phyloP scores from a whole-genome alignment of 2,329 filamentous ascomycete genomes.

The Tetracladium maxilliforme region DNA sequence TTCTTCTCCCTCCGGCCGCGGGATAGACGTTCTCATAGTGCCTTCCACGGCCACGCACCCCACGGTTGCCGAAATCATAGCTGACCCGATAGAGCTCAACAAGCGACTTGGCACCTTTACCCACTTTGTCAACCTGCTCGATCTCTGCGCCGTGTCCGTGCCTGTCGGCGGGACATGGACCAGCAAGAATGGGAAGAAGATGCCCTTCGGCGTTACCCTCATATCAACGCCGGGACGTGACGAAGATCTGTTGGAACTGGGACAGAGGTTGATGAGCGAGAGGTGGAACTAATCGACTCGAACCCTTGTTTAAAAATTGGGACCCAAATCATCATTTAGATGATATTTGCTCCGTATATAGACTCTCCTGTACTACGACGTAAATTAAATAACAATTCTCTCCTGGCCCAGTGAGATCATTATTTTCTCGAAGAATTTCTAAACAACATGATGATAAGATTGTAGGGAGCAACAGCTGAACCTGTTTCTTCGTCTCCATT shows the following conservation, averaged over 20 bases:
- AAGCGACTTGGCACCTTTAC: conserved; percentile 31
- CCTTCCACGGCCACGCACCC: conserved; percentile 31
- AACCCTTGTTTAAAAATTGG: too few relatives aligned
- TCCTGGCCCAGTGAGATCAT: too few relatives aligned
- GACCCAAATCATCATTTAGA: too few relatives aligned
- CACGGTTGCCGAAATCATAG: conserved; percentile 32
- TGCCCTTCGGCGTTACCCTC: conserved; percentile 24
- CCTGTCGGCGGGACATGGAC: conserved; percentile 11
- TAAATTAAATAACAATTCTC: too few relatives aligned
- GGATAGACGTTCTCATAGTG: conserved; percentile 29
- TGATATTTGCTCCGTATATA: too few relatives aligned
- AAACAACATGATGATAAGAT: too few relatives aligned
- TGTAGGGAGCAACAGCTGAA: too few relatives aligned
- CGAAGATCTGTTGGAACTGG: conserved; percentile 19
- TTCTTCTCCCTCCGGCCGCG: conserved; percentile 15
- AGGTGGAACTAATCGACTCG: too few relatives aligned
- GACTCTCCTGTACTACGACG: too few relatives aligned
- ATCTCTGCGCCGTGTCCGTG: conserved; percentile 28
- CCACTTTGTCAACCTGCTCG: conserved; percentile 38
- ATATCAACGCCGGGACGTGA: conserved; percentile 23
- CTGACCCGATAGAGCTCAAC: conserved; percentile 33
- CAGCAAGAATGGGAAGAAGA: conserved; percentile 6
- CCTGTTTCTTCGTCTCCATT: too few relatives aligned
- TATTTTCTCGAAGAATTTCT: too few relatives aligned
- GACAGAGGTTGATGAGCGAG: conserved; percentile 11